Evolutionary conservation across 2,329 filamentous ascomycete genomes (phyloP), one percentile per base, ranked within the genome.

Genomic region (Emmonsiellopsis sp.): DNA sequence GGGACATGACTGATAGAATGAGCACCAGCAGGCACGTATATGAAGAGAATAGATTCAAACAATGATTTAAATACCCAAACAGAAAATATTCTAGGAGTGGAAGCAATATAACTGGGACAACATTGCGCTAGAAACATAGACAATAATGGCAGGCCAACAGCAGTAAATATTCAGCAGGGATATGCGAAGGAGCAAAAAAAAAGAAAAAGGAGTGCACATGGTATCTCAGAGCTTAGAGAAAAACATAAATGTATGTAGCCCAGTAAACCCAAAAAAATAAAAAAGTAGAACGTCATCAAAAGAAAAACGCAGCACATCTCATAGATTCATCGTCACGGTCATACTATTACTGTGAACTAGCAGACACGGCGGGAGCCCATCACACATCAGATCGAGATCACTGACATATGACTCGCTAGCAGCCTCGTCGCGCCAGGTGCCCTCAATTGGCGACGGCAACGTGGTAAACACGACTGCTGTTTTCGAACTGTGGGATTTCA

Each of bases 281-380:
- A 7, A 38, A 38, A 38, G 35, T 31, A 30, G n/a, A 40, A 26
- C 35, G 30, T 40, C 47, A 40, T 50, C n/a, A 44, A 32, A 40
- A 42, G 11, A n/a, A 35, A 35, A 30, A 32, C 2, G n/a, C 15
- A 7, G 26, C 7, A 4, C 20, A 8, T 16, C 31, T 67, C 61
- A 73, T 34, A 73, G 57, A 54, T 73, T 73, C 66, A 73, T 71
- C 52, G 71, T 94, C 46, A 94, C 89, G 13, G 88, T 94, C 86
- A 94, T 90, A 63, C 84, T 89, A 69, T 94, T 94, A 69, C 86
- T 90, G 70, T 94, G 79, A 40, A 95, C 86, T 67, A 95, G 73
- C 62, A 94, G 67, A 45, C 83, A 82, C 1, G 89, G 89, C 31
- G 89, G 88, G 57, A 92, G 72, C 9, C 81, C 85, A 62, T 85